Base-by-base conservation (phyloP, 2,329 filamentous ascomycete genomes). In the Cyphellophora europaea region DNA sequence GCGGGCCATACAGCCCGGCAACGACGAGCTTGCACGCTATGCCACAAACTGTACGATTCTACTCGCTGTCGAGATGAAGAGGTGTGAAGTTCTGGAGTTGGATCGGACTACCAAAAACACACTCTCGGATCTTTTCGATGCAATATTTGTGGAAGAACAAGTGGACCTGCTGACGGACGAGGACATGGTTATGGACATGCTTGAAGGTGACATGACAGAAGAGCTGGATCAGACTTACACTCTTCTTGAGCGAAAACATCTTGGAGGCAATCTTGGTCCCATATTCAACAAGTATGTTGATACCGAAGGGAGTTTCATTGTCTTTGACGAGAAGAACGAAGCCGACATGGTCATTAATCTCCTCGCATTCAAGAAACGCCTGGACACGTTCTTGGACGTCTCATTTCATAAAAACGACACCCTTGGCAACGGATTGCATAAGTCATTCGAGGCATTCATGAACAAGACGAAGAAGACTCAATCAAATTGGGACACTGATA, bases 391-490 rank as follows among this genome's bases (percentile, higher is more conserved):
- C 48, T 81, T 86, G 54, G 74, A 77, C 27, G 73, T 80, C 32
- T 79, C 86, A 0, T 95, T 98, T 52, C 68, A 72, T 30, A 77
- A 76, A 35, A 75, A 94, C 47, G 76, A 86, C n/a, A 71, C 75
- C 14, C 77, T 96, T 32, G 72, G 78, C 0, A 82, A 88, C 55
- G 76, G 72, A 8, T 69, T 98, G 47, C 75, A 91, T 37, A 86
- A 95, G 50, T 74, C 85, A 0, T 96, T 98, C 53, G 79, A 83
- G 35, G 72, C 68, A 1, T 95, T 96, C 50, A 94, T 98, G 69
- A 98, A 98, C 57, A 84, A 91, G 56, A 74, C 70, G 3, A 81
- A 81, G 53, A 82, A 79, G 52, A 77, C 74, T 1, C 71, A 74
- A 5, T 67, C 77, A 4, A 79, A 76, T 4, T 89, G 82, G 74